Evolutionary conservation across 495 filamentous ascomycete genomes (phyloP).

Genomic region (Penicillium malachiteum): DNA sequence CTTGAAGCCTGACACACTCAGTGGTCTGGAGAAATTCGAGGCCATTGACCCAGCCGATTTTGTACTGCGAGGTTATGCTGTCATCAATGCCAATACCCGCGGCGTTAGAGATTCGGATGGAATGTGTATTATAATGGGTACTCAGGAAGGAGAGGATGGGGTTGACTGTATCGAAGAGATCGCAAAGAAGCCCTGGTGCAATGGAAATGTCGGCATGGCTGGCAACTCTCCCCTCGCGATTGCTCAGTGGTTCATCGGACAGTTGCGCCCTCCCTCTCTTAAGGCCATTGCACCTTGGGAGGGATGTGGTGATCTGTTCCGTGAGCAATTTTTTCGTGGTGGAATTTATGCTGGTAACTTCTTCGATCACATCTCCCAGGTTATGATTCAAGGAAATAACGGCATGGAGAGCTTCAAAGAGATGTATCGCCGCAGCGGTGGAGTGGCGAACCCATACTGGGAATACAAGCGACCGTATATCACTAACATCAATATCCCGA

Average conservation of each 20-base stretch:
- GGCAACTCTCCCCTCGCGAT: conserved; percentile 29
- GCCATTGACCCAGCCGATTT: conserved; percentile 44
- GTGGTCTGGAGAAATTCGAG: conserved; percentile 39
- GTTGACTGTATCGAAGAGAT: conserved; percentile 20
- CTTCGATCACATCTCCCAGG: conserved; percentile 10
- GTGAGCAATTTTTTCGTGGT: conserved; percentile 36
- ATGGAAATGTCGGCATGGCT: conserved; percentile 29
- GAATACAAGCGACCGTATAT: conserved; percentile 22
- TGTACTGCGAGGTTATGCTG: conserved; percentile 36
- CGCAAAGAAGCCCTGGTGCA: conserved; percentile 22
- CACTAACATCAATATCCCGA: conserved; percentile 19
- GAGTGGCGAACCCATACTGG: conserved; percentile 21
- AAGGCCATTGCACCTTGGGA: conserved; percentile 45
- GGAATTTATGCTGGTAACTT: conserved; percentile 42
- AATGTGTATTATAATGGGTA: conserved; percentile 31
- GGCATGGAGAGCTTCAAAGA: conserved; percentile 23
- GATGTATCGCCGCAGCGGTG: conserved; percentile 15
- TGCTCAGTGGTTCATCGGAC: conserved; percentile 40
- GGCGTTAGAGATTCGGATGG: conserved; percentile 38
- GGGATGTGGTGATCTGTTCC: conserved; percentile 37
- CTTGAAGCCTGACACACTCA: conserved; percentile 11
- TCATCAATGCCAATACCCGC: conserved; percentile 41
- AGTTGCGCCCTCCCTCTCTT: conserved; percentile 34
- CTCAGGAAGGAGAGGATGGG: conserved; percentile 35
- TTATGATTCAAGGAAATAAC: conserved; percentile 20